Evolutionary conservation across 2,329 filamentous ascomycete species (phyloP).

Genomic region (Gliomastix tumulicola): DNA sequence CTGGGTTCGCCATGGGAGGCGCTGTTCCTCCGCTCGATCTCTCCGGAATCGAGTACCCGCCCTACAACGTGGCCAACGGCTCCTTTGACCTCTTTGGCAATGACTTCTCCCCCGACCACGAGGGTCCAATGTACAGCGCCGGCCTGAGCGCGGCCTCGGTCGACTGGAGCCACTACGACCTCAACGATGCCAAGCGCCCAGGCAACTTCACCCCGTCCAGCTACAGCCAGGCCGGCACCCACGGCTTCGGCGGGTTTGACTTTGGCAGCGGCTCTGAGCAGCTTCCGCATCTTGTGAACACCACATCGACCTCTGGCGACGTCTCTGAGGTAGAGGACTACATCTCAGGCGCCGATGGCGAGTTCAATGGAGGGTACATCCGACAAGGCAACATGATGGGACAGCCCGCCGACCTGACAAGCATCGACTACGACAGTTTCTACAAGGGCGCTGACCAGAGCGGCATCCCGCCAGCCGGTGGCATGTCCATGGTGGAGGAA

Average conservation of each 20-base stretch:
- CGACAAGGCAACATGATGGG: slow-evolving; percentile 36
- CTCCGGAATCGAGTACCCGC: slow-evolving; percentile 44
- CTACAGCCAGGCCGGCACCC: slow-evolving; percentile 45
- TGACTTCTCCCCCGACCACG: slow-evolving; percentile 39
- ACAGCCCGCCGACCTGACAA: slow-evolving; percentile 34
- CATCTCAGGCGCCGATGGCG: slow-evolving; percentile 37
- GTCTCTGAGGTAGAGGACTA: slow-evolving; percentile 62
- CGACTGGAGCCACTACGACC: slow-evolving; percentile 38
- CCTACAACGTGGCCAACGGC: slow-evolving; percentile 28
- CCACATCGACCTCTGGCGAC: slow-evolving; percentile 57
- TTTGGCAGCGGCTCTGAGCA: slow-evolving; percentile 46
- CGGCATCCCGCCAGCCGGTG: slow-evolving; percentile 28
- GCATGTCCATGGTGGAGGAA: slow-evolving; percentile 44
- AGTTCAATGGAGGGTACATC: slow-evolving; percentile 36
- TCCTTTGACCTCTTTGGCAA: slow-evolving; percentile 46
- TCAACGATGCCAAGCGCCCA: slow-evolving; percentile 28
- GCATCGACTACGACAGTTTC: slow-evolving; percentile 50
- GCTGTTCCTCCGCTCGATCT: slow-evolving; percentile 52
- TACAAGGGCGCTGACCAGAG: slow-evolving; percentile 39
- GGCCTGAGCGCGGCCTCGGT: slow-evolving; percentile 49
- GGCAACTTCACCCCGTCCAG: slow-evolving; percentile 43
- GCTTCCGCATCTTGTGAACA: slow-evolving; percentile 45
- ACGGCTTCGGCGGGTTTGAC: slow-evolving; percentile 43
- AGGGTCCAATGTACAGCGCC: slow-evolving; percentile 55
- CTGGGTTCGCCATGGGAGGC: slow-evolving; percentile 43